A percentile compares a stretch with the other conserved stretches of the same genome.
Conservation (phyloP, 164 flowering plant genomes). For the Macadamia integrifolia region DNA sequence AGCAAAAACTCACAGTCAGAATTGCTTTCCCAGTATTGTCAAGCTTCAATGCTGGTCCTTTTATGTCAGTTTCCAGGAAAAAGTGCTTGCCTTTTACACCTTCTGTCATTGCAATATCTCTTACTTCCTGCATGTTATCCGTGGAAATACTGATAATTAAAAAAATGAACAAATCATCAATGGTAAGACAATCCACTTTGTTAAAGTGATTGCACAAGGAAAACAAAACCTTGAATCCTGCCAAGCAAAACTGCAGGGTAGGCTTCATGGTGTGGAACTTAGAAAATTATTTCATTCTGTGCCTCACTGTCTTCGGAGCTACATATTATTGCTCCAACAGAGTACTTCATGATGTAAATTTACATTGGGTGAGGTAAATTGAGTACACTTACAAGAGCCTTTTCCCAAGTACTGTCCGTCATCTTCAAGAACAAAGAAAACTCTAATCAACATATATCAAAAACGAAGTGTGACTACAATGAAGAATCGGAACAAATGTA, state of each 20-base stretch:
- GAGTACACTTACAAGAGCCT: conserved; percentile 65
- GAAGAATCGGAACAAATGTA: background rate
- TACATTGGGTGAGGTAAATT: background rate
- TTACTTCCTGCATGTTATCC: conserved; percentile 50
- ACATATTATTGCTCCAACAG: background rate
- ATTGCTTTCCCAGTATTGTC: conserved; percentile 89
- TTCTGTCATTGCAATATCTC: conserved; percentile 70
- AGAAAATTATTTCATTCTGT: background rate
- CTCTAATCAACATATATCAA: conserved; percentile 18
- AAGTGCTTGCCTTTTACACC: conserved; percentile 76
- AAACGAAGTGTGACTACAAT: background rate
- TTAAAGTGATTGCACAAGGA: background rate
- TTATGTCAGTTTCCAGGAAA: conserved; percentile 81
- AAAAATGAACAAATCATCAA: background rate
- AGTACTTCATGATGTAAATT: background rate
- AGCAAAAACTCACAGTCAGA: conserved; percentile 43
- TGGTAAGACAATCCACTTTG: background rate
- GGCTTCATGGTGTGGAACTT: conserved; percentile 1
- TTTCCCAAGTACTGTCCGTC: conserved; percentile 69
- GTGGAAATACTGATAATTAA: background rate
- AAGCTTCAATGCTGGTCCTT: conserved; percentile 80
- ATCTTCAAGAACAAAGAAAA: conserved; percentile 43
- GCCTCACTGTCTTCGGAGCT: background rate
- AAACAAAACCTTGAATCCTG: background rate
- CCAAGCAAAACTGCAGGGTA: background rate